Base-by-base conservation (phyloP, 2,329 filamentous ascomycete species). In the Rhinocladiella similis region DNA sequence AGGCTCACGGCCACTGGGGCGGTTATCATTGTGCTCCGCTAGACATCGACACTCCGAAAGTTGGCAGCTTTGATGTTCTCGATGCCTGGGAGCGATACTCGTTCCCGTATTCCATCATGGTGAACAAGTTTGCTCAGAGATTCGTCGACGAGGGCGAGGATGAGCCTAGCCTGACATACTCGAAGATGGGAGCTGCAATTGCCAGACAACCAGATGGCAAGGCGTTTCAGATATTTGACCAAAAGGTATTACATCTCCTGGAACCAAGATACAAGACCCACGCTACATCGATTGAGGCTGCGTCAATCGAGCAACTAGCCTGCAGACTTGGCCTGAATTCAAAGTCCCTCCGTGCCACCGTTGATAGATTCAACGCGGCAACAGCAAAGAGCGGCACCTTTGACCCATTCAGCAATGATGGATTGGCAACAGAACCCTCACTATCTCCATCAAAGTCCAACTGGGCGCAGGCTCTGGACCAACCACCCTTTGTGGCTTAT, bases 341-440 rank as follows among this genome's bases (percentile, higher is more conserved):
- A 12, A 14, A 13, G 19, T 5, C 35, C 42, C 35, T 51, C 4
- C 35, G 63, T 85, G 1, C 56, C 73, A 84, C 81, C 0, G 63
- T 87, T 2, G 61, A 67, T 1, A 73, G 79, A 43, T 88, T 83
- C 66, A 88, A 88, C 63, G 68, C 73, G 1, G 83, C 84, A 0
- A 82, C 83, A 0, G 72, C 76, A 0, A 61, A 69, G 0, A 58
- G 56, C 5, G 74, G 7, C 7, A 13, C 72, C 39, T 87, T 81
- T 72, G 79, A 88, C 63, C 85, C 84, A 0, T 77, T 83, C 0
- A 66, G 83, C 10, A 83, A 80, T 61, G 85, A 88, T 63, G 80
- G 82, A 0, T 65, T 87, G 0, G 84, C 83, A 0, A 87, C 84
- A 7, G 79, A 83, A 60, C 82, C 82, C 0, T 71, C 69, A n/a